Evolutionary conservation across 2,329 filamentous ascomycete species (phyloP).

Genomic region (Pyrenochaeta sp.): DNA sequence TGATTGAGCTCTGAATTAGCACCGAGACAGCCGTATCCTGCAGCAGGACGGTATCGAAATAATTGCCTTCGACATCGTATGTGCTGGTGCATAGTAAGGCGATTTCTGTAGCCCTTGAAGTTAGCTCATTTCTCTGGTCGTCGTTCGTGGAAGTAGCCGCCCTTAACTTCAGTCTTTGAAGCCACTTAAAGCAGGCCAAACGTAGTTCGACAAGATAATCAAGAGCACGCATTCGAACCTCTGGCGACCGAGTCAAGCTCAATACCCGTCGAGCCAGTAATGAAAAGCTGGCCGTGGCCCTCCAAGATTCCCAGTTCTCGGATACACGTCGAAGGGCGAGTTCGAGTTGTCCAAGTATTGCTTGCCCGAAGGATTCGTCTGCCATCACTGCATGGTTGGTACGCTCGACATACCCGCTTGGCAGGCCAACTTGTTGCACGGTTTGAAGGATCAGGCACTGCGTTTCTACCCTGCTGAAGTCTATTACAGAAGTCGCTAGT

Average conservation of each 20-base stretch:
- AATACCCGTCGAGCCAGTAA: conserved; percentile 53
- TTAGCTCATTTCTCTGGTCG: conserved; percentile 36
- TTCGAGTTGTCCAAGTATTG: conserved; percentile 16
- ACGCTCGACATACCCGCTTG: conserved; percentile 25
- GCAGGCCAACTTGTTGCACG: too few species aligned
- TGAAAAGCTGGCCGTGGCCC: conserved; percentile 50
- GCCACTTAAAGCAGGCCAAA: conserved; percentile 50
- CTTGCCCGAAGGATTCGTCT: conserved; percentile 41
- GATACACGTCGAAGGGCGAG: conserved; percentile 6
- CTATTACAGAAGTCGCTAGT: too few species aligned
- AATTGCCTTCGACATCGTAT: conserved; percentile 52
- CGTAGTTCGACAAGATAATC: conserved; percentile 43
- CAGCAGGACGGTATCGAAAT: conserved; percentile 36
- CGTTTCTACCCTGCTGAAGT: too few species aligned
- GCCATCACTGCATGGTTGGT: conserved; percentile 46
- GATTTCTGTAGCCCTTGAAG: conserved; percentile 45
- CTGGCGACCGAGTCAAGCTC: conserved; percentile 42
- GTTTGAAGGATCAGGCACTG: too few species aligned
- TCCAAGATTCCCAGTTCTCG: conserved; percentile 47
- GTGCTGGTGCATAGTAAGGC: conserved; percentile 53
- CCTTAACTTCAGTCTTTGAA: conserved; percentile 39
- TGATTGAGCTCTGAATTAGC: conserved; percentile 23
- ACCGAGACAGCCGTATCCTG: conserved; percentile 10
- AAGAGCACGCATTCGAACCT: conserved; percentile 34
- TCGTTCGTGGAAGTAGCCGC: conserved; percentile 26